Conservation (phyloP, 2,329 filamentous ascomycete species). For the Diaporthe sp. region DNA sequence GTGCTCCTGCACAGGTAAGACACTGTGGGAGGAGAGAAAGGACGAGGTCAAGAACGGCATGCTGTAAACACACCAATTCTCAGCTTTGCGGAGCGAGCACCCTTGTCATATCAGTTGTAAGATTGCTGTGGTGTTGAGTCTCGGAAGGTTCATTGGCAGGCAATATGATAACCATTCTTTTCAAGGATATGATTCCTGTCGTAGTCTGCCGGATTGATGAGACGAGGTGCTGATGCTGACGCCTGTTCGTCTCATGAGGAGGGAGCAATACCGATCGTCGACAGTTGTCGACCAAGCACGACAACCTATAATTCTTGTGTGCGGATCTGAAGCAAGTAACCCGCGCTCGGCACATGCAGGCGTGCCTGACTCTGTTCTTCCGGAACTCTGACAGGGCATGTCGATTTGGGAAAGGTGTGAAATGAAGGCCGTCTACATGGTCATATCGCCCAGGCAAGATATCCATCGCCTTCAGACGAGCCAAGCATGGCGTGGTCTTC, state of each 20-base stretch:
- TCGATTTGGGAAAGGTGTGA: not conserved
- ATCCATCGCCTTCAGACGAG: not conserved
- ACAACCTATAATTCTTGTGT: not conserved
- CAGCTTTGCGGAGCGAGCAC: not conserved
- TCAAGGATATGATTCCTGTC: not conserved
- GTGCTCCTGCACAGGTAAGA: constrained; percentile 97
- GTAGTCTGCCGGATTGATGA: not conserved
- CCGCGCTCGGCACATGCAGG: not conserved
- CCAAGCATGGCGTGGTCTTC: not conserved
- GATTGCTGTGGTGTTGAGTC: not conserved
- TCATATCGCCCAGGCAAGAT: not conserved
- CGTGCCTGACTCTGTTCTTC: not conserved
- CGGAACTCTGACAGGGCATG: not conserved
- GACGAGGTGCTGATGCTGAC: not conserved
- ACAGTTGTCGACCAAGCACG: not conserved
- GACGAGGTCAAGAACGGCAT: constrained; percentile 93
- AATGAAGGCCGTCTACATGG: not conserved
- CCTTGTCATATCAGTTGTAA: not conserved
- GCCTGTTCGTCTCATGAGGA: not conserved
- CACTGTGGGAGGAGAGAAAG: constrained; percentile 95
- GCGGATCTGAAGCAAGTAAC: not conserved
- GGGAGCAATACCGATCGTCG: not conserved
- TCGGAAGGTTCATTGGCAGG: not conserved
- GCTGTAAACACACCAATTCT: constrained; percentile 68
- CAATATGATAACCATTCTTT: not conserved